Base-by-base conservation (phyloP, 1,284 basidiomycete genomes). In the Wolfiporia cocos region DNA sequence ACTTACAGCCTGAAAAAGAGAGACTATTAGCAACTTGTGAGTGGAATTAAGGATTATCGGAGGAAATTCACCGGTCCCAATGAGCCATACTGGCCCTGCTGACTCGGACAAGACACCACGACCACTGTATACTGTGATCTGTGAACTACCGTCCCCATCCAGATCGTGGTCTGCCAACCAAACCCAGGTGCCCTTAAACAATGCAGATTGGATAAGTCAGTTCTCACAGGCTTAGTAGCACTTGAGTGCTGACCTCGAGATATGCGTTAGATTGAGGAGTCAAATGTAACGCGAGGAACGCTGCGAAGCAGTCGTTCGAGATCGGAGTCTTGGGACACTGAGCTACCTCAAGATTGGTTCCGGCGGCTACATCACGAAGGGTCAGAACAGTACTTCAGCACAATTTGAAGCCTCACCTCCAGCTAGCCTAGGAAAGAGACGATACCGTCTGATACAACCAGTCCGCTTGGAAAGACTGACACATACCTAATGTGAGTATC, bases 121-220 rank as follows among this genome's bases (percentile, higher is more conserved):
- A 0, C 83, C 87, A 21, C 77, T 76, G 57, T 76, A 87, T n/a
- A 86, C 48, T 11, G 74, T 73, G 23, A 81, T 64, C 54, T 86
- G 78, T 4, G 60, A 56, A 12, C 60, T 52, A 19, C 67, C 62
- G 32, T 52, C 49, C n/a, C 51, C 63, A 50, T 84, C 81, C 14
- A 84, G 65, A 43, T 84, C 78, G 50, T 91, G 88, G 53, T 91
- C 86, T 5, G 86, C 86, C 18, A 77, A 69, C 89, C 88, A 92
- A 6, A 86, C 66, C 86, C 86, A 89, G 7, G 57, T 54, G 20
- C 60, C 58, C 58, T 61, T 39, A 14, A 19, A 31, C 3, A 4
- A 26, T 18, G 12, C 9, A 22, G 9, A 22, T 18, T 20, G n/a
- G 24, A 22, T 4, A 14, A 5, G 10, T 42, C 34, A 30, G n/a